These are phyloP conservation scores for Sphagnum contortum DNA, from an alignment of 225 moss, liverwort and hornwort species.

Conservation along the genomic window DNA sequence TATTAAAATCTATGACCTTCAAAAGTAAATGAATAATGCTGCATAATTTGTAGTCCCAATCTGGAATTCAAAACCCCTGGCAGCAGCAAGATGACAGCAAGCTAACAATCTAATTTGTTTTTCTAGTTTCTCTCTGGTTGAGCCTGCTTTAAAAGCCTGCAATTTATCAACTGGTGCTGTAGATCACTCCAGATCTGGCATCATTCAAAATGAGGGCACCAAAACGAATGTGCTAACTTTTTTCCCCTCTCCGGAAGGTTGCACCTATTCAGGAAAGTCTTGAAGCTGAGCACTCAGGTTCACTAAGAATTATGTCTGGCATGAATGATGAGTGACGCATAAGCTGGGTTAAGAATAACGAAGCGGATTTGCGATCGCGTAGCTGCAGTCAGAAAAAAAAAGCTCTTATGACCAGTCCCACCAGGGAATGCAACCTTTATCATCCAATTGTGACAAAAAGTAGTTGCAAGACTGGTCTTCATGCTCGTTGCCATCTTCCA, in stretches of 20 bases:
- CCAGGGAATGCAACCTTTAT: conserved; percentile 28
- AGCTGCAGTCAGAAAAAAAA: neutral
- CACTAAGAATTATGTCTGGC: too few relatives aligned
- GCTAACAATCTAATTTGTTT: neutral
- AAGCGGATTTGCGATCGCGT: too few relatives aligned
- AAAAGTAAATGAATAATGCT: neutral
- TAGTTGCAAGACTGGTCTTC: conserved; percentile 27
- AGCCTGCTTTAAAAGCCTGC: neutral
- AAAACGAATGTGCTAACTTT: neutral
- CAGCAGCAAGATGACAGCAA: conserved; percentile 3
- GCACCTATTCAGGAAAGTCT: neutral
- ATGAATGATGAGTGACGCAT: too few relatives aligned
- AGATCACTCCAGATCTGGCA: too few relatives aligned
- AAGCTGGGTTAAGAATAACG: too few relatives aligned
- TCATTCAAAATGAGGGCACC: neutral
- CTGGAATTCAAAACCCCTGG: neutral
- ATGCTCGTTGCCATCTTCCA: conserved; percentile 20
- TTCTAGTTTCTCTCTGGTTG: neutral
- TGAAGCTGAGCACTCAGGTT: neutral
- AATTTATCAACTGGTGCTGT: neutral
- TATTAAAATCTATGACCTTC: too few relatives aligned
- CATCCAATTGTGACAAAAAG: conserved; percentile 34
- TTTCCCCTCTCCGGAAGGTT: neutral
- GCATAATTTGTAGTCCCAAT: conserved; percentile 1
- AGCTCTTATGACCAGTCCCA: conserved; percentile 36